Percentiles rank a stretch among this genome's conserved stretches.
Conservation (phyloP, 2,329 filamentous ascomycete species). For the Paecilomyces fulvus region DNA sequence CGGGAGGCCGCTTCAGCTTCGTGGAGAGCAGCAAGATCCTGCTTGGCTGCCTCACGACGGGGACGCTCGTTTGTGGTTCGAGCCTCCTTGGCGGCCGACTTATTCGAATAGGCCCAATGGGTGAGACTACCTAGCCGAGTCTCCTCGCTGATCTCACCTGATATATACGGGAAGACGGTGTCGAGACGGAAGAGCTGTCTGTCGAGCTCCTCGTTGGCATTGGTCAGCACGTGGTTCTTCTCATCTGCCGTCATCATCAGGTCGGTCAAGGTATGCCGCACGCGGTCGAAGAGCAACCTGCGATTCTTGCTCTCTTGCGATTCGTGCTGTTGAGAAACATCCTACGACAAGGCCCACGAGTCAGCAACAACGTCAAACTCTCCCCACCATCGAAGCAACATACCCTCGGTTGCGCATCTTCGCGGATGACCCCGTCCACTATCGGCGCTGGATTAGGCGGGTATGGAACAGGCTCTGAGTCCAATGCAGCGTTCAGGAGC, state of each 20-base stretch:
- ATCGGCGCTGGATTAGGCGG: conserved; percentile 29
- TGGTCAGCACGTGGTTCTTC: conserved; percentile 93
- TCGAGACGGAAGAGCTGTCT: conserved; percentile 79
- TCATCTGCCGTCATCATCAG: conserved; percentile 90
- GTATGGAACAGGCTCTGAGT: conserved; percentile 24
- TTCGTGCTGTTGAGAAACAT: conserved; percentile 21
- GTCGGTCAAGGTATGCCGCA: conserved; percentile 69
- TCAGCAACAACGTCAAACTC: conserved; percentile 1
- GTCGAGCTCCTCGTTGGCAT: conserved; percentile 80
- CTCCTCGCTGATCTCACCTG: conserved; percentile 86
- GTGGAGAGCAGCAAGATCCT: conserved; percentile 57
- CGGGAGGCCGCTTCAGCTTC: conserved; percentile 77
- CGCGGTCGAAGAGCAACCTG: conserved; percentile 67
- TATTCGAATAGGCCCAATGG: conserved; percentile 93
- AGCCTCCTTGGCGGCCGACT: conserved; percentile 50
- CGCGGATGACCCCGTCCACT: conserved; percentile 24
- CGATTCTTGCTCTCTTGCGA: conserved; percentile 29
- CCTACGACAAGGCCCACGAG: conserved; percentile 11
- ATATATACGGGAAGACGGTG: conserved; percentile 76
- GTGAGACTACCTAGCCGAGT: conserved; percentile 83
- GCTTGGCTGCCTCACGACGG: conserved; percentile 68
- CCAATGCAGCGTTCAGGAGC: conserved; percentile 47
- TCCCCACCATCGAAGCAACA: conserved; percentile 6
- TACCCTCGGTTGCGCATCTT: conserved; percentile 24
- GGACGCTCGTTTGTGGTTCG: conserved; percentile 60